Evolutionary conservation across 2,329 filamentous ascomycete species (phyloP).

Genomic region (Botrytis medusae): DNA sequence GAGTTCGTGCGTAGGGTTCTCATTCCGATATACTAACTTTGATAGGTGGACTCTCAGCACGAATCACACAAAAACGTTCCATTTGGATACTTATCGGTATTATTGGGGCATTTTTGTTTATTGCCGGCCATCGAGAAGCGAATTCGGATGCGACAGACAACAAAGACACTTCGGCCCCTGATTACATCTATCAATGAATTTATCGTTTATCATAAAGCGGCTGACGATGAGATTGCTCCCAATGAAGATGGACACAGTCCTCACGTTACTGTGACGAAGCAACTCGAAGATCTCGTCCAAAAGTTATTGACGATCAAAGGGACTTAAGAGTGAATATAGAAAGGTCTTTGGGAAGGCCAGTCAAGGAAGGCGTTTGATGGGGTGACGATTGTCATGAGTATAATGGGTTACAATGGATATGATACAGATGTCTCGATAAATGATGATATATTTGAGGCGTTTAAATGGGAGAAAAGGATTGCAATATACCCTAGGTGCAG

Average conservation of each 20-base stretch:
- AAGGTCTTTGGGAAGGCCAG: neutral
- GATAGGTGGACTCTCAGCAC: slow-evolving; percentile 66
- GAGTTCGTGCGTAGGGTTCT: slow-evolving; percentile 40
- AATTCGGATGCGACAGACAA: slow-evolving; percentile 47
- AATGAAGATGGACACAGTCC: slow-evolving; percentile 47
- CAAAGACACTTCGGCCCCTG: slow-evolving; percentile 49
- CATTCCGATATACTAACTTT: slow-evolving; percentile 20
- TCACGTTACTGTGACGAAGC: slow-evolving; percentile 47
- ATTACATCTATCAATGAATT: slow-evolving; percentile 62
- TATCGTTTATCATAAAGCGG: slow-evolving; percentile 57
- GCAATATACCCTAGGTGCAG: slow-evolving; percentile 20
- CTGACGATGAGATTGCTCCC: slow-evolving; percentile 49
- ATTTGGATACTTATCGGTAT: slow-evolving; percentile 80
- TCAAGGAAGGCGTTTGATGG: neutral
- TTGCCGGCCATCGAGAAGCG: slow-evolving; percentile 46
- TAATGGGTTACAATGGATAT: slow-evolving; percentile 11
- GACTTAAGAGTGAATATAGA: neutral
- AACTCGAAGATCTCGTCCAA: slow-evolving; percentile 33
- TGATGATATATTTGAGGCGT: slow-evolving; percentile 18
- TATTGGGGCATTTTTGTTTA: slow-evolving; percentile 79
- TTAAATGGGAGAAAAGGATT: slow-evolving; percentile 13
- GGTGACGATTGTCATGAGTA: neutral
- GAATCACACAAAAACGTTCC: slow-evolving; percentile 79
- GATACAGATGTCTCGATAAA: slow-evolving; percentile 16
- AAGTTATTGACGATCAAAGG: slow-evolving; percentile 26